Evolutionary conservation across 345 rosid genomes (phyloP).

Genomic region (Linum tenue): DNA sequence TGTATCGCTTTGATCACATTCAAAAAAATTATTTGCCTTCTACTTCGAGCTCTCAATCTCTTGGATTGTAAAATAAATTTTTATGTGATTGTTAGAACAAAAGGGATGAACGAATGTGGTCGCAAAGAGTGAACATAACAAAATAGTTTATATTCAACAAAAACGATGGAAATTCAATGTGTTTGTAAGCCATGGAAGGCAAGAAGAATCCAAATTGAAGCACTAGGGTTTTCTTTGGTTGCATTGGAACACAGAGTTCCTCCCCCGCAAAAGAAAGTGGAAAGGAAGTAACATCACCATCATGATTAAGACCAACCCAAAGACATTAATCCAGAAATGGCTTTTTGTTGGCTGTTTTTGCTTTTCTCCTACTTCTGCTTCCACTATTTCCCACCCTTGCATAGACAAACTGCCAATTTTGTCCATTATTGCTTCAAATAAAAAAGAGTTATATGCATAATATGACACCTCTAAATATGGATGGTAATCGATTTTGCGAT

Average conservation of each 20-base stretch:
- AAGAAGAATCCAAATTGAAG: neutral
- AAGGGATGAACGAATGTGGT: too few relatives aligned
- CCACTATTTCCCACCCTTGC: too few relatives aligned
- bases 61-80: conserved; percentile 6
- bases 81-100: neutral
- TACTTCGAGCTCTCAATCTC: too few relatives aligned
- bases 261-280: neutral
- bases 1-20: too few relatives aligned
- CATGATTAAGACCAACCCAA: neutral
- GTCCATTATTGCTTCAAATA: too few relatives aligned
- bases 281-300: neutral
- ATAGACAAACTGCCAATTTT: too few relatives aligned
- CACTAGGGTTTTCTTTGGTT: neutral
- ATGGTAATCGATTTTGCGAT: too few relatives aligned
- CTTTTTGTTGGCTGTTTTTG: neutral
- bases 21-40: too few relatives aligned
- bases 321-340: neutral
- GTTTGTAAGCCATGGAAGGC: neutral
- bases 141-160: neutral
- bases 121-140: too few relatives aligned
- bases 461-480: too few relatives aligned
- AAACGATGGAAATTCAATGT: neutral
- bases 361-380: conserved; percentile 22
- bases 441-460: too few relatives aligned
- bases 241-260: too few relatives aligned